Evolutionary conservation across 257 asterid species (phyloP), one percentile per base, ranked within the genome.

Genomic region (Penstemon newberryi): DNA sequence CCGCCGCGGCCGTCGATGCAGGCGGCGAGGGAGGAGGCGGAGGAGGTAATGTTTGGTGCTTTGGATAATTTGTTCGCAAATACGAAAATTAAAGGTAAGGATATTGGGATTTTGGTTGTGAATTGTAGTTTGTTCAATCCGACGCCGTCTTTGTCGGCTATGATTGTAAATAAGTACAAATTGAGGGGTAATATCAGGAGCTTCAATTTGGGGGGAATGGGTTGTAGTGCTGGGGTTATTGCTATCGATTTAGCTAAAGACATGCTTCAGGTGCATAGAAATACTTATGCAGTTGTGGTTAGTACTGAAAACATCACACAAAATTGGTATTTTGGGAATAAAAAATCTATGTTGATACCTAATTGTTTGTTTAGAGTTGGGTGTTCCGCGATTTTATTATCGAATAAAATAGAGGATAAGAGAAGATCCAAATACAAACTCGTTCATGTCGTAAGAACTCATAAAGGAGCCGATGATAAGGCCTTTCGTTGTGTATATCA

Each of bases 111-210:
- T 6, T 13, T 65, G 33, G 49, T 65, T 12, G 70, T 65, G 1
- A 65, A 65, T 65, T 65, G 70, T 13, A 65, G 70, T 4, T 49
- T 65, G 39, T 65, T 65, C 40, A 65, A 65, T 39, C 70, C 70
- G 5, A 65, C 70, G 6, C 70, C 70, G 3, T 51, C 60, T 3
- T 8, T 65, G 3, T 65, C 70, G 46, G 70, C 70, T 2, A 65
- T 65, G 70, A 65, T 65, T 49, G 60, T 65, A 0, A 65, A 62
- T 45, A 43, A 19, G 54, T 62, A 62, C 19, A 62, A 62, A 53
- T 25, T 62, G 41, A 62, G 67, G 18, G 70, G 70, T 39, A 65
- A 65, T 51, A 65, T 65, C 39, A 50, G 49, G 70, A 65, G 49
- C 8, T 65, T 11, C 40, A 65, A 65, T 52, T 39, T 65, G 59